Evolutionary conservation across 1,284 basidiomycete species (phyloP).

Genomic region (Malassezia dermatis): DNA sequence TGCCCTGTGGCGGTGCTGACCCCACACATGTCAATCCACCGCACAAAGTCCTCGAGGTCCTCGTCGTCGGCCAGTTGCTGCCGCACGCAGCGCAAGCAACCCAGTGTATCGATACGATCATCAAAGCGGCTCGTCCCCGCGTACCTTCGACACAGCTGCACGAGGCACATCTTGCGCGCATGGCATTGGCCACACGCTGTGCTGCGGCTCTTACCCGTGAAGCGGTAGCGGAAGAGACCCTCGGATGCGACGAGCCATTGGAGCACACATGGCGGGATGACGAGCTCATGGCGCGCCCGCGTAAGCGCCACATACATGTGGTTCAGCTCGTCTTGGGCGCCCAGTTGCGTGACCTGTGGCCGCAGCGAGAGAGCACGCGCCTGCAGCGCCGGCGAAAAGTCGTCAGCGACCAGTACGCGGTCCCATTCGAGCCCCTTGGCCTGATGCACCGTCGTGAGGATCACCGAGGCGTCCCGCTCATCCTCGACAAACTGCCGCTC

Average conservation of each 20-base stretch:
- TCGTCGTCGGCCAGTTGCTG: conserved; percentile 7
- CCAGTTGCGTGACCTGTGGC: conserved; percentile 17
- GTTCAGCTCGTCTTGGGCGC: conserved; percentile 33
- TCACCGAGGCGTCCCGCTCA: conserved; percentile 22
- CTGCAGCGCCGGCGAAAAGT: conserved; percentile 29
- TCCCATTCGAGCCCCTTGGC: conserved; percentile 43
- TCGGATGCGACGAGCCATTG: conserved; percentile 31
- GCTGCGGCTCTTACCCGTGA: conserved; percentile 1
- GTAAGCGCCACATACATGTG: conserved; percentile 38
- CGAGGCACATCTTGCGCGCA: conserved; percentile 1
- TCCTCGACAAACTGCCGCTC: conserved; percentile 24
- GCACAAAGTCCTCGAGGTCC: conserved; percentile 17
- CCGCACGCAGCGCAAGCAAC: conserved; percentile 14
- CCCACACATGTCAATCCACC: conserved; percentile 14
- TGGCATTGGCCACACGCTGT: conserved; percentile 6
- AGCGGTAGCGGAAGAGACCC: conserved; percentile 22
- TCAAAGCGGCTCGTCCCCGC: not conserved
- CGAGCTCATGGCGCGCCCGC: conserved; percentile 26
- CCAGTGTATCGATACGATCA: not conserved
- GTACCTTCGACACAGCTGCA: conserved; percentile 3
- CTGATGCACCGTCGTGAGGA: conserved; percentile 38
- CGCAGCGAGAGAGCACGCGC: not conserved
- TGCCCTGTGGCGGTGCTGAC: conserved; percentile 13
- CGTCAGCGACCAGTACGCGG: conserved; percentile 29
- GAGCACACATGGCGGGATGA: conserved; percentile 21